These are phyloP conservation scores for Massarina eburnea DNA, from an alignment of 2,329 filamentous ascomycete species.

Conservation along the genomic window DNA sequence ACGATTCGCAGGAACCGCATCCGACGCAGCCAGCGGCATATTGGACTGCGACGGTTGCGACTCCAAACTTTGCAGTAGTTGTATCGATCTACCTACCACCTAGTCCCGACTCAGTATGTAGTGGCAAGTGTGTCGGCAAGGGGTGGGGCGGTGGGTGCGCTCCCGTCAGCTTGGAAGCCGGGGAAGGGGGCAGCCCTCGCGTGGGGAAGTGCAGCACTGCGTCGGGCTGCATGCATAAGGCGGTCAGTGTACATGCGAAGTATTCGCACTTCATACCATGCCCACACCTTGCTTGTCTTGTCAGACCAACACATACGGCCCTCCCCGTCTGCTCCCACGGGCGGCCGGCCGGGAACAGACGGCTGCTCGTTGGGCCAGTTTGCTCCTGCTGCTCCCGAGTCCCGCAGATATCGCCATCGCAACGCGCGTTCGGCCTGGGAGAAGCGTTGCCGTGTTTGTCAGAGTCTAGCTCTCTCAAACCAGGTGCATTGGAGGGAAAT, in stretches of 20 bases:
- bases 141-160: slow-evolving; percentile 9
- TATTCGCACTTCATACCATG: background rate
- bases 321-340: slow-evolving; percentile 1
- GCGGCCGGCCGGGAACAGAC: slow-evolving; percentile 1
- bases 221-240: slow-evolving; percentile 20
- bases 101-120: too few relatives aligned
- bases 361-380: background rate
- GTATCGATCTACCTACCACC: too few relatives aligned
- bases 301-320: slow-evolving; percentile 1
- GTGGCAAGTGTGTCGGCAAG: background rate
- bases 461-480: background rate
- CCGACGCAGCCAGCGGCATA: too few relatives aligned
- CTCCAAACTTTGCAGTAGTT: too few relatives aligned
- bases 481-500: background rate
- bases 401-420: background rate
- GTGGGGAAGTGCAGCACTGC: slow-evolving; percentile 26
- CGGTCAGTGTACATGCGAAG: slow-evolving; percentile 13
- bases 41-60: too few relatives aligned
- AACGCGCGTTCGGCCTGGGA: background rate
- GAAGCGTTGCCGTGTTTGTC: background rate
- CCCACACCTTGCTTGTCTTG: background rate
- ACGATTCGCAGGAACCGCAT: too few relatives aligned
- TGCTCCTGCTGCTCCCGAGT: background rate
- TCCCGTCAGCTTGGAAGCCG: slow-evolving; percentile 3
- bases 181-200: slow-evolving; percentile 9